Conservation (phyloP, 345 rosid genomes). For the Eucalyptus lansdowneana region DNA sequence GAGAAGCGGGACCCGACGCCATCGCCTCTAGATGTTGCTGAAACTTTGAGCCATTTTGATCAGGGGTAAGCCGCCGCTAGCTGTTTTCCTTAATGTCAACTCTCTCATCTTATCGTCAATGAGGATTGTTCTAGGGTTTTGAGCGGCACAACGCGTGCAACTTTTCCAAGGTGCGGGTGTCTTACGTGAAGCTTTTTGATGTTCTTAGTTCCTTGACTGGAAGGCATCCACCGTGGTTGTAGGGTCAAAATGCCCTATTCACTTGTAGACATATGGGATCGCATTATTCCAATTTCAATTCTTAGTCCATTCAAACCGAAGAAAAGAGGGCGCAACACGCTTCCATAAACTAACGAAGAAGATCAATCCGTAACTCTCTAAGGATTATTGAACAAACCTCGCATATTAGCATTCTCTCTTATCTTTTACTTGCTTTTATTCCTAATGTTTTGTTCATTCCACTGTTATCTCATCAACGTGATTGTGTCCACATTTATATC, state of each 20-base stretch:
- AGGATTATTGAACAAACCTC: neutral
- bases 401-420: neutral
- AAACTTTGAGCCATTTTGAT: neutral
- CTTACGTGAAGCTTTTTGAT: neutral
- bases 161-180: neutral
- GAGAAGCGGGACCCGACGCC: neutral
- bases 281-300: neutral
- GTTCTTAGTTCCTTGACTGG: neutral
- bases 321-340: neutral
- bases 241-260: neutral
- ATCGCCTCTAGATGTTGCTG: neutral
- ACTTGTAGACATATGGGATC: neutral
- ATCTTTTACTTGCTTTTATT: neutral
- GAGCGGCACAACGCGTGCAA: neutral
- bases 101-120: neutral
- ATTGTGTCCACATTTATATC: neutral
- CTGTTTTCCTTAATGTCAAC: neutral
- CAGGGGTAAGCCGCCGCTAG: neutral
- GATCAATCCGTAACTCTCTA: neutral
- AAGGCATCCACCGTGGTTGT: neutral
- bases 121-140: neutral
- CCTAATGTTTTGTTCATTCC: neutral
- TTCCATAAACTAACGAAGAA: neutral
- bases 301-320: neutral
- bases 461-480: neutral